Base-by-base conservation (phyloP, 495 filamentous ascomycete genomes). In the Aspergillus affinis region DNA sequence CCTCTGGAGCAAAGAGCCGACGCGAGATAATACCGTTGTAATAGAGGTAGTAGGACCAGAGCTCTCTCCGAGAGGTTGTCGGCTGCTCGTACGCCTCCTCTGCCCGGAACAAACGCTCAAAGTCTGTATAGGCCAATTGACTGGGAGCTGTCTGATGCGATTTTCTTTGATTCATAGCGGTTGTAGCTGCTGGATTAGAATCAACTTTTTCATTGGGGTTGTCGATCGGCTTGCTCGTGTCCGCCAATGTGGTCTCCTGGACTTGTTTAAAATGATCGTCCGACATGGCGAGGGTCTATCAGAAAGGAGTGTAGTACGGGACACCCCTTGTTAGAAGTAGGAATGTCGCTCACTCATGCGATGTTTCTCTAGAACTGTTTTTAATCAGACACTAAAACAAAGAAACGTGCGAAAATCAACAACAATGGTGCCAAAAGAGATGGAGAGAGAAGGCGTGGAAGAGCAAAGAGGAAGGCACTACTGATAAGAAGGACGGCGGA, bases 1-100 rank as follows among this genome's bases (percentile, higher is more conserved):
- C 12, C 23, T 21, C 6, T 27, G 20, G 20, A 56, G 23, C 15
- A 18, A 26, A 6, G 41, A n/a, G 23, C 5, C 5, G 21, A 21
- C n/a, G n/a, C 3, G 13, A 6, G 13, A 32, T 7, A 20, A 50
- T 54, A 69, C 76, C 79, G 52, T 81, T 75, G 51, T 76, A 75
- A 53, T 80, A 78, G 15, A 81, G 75, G 60, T 81, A 81, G 55
- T 81, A 81, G 3, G 77, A 74, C 79, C 78, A 81, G 0, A 81
- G 63, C 55, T 81, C 79, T 56, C 66, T 77, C 26, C 76, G 65
- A 0, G 75, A 79, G 17, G 79, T 81, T 12, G 76, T 80, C 6
- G 79, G 79, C 53, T 78, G 75, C 18, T 72, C 70, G 58, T 70
- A 71, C 6, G 70, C 64, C 51, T 77, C 75, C 56, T 74, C 70